Evolutionary conservation across 23 red algal species (phyloP).

Genomic region (Agarophyton chilense): DNA sequence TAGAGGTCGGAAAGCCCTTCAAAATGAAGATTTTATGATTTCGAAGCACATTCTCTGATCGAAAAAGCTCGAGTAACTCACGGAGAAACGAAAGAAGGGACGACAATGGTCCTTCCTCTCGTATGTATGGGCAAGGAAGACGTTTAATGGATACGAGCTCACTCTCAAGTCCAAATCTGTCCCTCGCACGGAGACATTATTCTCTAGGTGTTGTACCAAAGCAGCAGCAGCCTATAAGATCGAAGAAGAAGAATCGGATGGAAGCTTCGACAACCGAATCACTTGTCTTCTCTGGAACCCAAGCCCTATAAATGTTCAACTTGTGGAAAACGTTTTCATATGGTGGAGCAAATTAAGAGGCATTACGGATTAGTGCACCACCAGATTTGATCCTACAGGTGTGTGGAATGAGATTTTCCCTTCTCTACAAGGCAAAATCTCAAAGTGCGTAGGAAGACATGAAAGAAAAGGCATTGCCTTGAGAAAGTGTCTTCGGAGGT

Average conservation of each 20-base stretch:
- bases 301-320: constrained; percentile 43
- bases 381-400: constrained; percentile 41
- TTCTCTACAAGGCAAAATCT: constrained; percentile 77
- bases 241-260: constrained; percentile 12
- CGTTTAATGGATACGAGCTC: not conserved
- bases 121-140: not conserved
- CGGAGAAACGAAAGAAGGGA: constrained; percentile 1
- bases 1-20: not conserved
- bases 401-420: constrained; percentile 34
- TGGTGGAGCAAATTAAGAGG: constrained; percentile 66
- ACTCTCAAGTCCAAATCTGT: constrained; percentile 17
- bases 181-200: not conserved
- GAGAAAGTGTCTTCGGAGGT: not conserved
- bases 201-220: not conserved
- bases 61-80: constrained; percentile 7
- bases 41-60: too few relatives aligned
- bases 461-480: constrained; percentile 33
- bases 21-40: not conserved
- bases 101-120: not conserved
- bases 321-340: constrained; percentile 55
- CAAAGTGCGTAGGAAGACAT: constrained; percentile 56
- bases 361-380: constrained; percentile 60
- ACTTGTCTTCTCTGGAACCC: constrained; percentile 6
- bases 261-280: not conserved
- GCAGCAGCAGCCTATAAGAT: not conserved